Base-by-base conservation (phyloP, 2,329 filamentous ascomycete genomes). In the Septoria petroselini region DNA sequence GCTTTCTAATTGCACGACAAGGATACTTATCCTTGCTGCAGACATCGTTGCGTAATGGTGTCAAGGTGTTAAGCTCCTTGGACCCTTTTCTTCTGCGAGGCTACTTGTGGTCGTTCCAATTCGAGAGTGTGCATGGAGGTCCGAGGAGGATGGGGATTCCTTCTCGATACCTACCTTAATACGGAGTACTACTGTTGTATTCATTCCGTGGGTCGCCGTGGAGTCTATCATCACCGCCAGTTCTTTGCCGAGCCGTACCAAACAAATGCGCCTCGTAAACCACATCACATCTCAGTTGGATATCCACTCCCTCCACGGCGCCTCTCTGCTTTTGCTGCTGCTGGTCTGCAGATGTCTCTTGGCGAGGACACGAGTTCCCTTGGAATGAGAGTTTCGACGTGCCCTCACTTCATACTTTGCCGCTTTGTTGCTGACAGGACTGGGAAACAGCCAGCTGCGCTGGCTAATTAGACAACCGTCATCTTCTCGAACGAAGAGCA, bases 361-460 rank as follows among this genome's bases (percentile, higher is more conserved):
- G 19, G 29, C 14, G 29, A 29, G 19, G 30, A 25, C 43, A 27
- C 33, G 15, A 25, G 11, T 46, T 39, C 23, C 30, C 19, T 31
- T 38, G 43, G 17, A 30, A 21, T 29, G 27, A 42, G 25, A 21
- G 25, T 42, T 42, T 33, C 23, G 23, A 18, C 40, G 8, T 23
- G 4, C 43, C 31, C 23, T 34, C 17, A n/a, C n/a, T n/a, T n/a
- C n/a, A n/a, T n/a, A n/a, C 31, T 46, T 46, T 33, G 43, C 43
- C 33, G 34, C 43, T 46, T n/a, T n/a, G 31, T 34, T 14, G 8
- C 31, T 34, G n/a, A 17, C 18, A n/a, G 11, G 11, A 35, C 12
- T 12, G 12, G 27, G 12, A n/a, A 15, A 17, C 14, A n/a, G 33
- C 18, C 30, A 15, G 11, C 4, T 35, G 33, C 33, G 18, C 18